Conservation (phyloP, 2,329 filamentous ascomycete genomes). For the Cladophialophora psammophila region DNA sequence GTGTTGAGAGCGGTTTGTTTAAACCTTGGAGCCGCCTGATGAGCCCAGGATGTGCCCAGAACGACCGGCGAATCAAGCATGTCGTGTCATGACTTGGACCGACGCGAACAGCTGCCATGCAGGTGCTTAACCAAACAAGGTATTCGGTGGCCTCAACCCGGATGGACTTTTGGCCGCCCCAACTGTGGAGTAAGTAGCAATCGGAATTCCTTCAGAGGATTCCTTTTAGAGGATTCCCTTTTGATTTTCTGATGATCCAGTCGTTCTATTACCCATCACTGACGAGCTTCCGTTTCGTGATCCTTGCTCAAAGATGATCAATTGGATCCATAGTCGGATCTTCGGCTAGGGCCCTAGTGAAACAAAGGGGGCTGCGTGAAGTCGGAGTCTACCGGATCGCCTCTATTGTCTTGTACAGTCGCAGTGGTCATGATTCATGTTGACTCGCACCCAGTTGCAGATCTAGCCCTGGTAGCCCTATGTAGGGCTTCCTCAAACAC, state of each 20-base stretch:
- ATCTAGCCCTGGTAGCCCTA: background rate
- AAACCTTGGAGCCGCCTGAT: conserved; percentile 6
- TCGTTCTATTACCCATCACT: background rate
- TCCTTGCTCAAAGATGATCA: background rate
- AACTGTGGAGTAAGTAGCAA: background rate
- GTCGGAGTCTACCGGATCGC: background rate
- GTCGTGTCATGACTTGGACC: background rate
- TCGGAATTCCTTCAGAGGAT: background rate
- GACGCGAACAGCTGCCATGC: background rate
- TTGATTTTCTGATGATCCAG: background rate
- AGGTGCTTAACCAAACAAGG: conserved; percentile 2
- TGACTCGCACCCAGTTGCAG: background rate
- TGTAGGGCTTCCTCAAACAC: too few species aligned
- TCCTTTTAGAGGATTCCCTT: background rate
- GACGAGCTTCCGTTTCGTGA: background rate
- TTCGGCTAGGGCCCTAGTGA: background rate
- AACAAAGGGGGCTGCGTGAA: background rate
- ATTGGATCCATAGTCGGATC: background rate
- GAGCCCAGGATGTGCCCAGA: background rate
- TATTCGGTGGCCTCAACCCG: conserved; percentile 1
- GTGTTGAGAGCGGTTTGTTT: background rate
- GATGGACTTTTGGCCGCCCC: background rate
- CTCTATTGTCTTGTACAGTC: background rate
- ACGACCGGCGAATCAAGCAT: conserved; percentile 2
- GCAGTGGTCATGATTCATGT: background rate